Base-by-base conservation (phyloP, 192 early-diverging fungal genomes). In the Kickxella alabastrina region DNA sequence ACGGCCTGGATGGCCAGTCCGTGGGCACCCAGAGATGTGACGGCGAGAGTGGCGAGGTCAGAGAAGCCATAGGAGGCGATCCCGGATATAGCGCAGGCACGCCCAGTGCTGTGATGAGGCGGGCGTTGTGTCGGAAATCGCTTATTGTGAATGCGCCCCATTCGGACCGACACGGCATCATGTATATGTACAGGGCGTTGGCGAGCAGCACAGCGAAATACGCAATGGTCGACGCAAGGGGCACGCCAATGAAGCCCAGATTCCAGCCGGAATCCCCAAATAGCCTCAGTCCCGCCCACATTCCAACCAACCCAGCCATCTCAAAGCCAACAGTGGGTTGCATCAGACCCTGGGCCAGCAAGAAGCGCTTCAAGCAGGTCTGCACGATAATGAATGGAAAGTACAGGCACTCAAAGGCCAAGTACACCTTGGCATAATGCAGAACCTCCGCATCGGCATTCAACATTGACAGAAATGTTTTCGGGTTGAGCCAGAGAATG, bases 341-440 rank as follows among this genome's bases (percentile, higher is more conserved):
- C 95, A 98, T 95, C 55, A 89, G 86, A 50, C 90, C 92, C 65
- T 98, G 95, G 0, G 87, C 84, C 63, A 93, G 85, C 37, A 95
- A 69, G 60, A 81, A 95, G 29, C 89, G 79, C 48, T 92, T 89
- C 35, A 92, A 56, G 52, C 86, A 87, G 19, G 92, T 90, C 80
- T 87, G 85, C 12, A 88, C 78, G 37, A 98, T 68, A 49, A 80
- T 82, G 9, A 89, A 86, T 6, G 89, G 85, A 27, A 90, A 83
- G 13, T 90, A 90, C 10, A 84, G 53, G 24, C 92, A 68, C 18
- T 88, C 77, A 29, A 78, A 87, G 3, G 62, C 37, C 23, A 89
- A 50, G 70, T 87, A 95, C 15, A 78, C 36, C 4, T 80, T 82
- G 7, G 91, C 81, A 19, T 89, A 75, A 1, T 73, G 22, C 1